A percentile compares a stretch with the other conserved stretches of the same genome.
Conservation (phyloP, 164 flowering plant genomes). For the Vitis vinifera region DNA sequence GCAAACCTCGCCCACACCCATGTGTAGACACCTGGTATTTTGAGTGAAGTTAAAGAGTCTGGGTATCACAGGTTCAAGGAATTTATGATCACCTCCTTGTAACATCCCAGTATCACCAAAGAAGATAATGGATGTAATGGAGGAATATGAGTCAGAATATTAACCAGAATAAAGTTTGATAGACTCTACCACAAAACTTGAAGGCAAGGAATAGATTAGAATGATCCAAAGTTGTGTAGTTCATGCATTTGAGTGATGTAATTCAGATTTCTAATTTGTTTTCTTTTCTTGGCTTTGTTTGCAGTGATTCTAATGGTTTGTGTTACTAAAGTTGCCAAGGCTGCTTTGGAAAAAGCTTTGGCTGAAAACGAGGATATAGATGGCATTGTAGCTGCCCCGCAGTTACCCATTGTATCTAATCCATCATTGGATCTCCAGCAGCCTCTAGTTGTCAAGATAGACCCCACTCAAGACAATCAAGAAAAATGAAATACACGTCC, state of each 20-base stretch:
- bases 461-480: conserved; percentile 42
- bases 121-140: not conserved
- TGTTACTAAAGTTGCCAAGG: conserved; percentile 76
- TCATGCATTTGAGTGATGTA: not conserved
- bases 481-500: conserved; percentile 30
- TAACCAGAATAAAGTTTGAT: not conserved
- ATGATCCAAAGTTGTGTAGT: not conserved
- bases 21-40: too few species aligned
- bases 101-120: not conserved
- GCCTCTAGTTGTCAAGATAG: conserved; percentile 79
- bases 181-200: not conserved
- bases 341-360: conserved; percentile 84
- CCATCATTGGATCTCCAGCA: conserved; percentile 51
- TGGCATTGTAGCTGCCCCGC: conserved; percentile 32
- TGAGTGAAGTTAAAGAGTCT: too few species aligned
- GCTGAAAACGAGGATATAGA: conserved; percentile 69
- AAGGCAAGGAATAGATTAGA: not conserved
- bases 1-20: too few species aligned
- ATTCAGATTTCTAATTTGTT: not conserved
- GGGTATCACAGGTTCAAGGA: too few species aligned
- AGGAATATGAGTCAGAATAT: not conserved
- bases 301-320: conserved; percentile 64
- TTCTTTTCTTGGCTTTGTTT: conserved; percentile 6
- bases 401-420: conserved; percentile 47
- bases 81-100: too few species aligned